phyloP scores from a whole-genome alignment of 2,329 filamentous ascomycete species.

The Aspergillus sp. region DNA sequence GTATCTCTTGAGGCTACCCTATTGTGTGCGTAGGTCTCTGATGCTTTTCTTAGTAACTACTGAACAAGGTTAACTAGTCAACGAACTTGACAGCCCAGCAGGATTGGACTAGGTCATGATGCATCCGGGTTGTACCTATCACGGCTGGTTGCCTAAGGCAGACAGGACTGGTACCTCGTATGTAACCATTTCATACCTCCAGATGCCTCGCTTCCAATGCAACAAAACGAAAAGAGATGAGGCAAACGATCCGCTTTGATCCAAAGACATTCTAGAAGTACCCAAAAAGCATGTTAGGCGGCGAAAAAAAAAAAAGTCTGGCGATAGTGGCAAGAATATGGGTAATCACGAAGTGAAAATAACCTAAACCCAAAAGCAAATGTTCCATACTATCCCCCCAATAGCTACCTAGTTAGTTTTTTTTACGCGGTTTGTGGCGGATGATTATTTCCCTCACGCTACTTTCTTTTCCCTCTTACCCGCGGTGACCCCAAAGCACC shows the following conservation, averaged over 20 bases:
- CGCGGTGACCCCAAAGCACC: not conserved
- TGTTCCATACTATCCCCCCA: not conserved
- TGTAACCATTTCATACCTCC: not conserved
- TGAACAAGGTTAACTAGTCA: not conserved
- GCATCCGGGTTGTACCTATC: not conserved
- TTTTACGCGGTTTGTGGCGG: not conserved
- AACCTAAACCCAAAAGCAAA: not conserved
- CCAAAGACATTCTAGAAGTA: not conserved
- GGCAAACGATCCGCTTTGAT: not conserved
- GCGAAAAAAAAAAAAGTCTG: not conserved
- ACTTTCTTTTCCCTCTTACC: not conserved
- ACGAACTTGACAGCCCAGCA: not conserved
- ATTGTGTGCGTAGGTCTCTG: not conserved
- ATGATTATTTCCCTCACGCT: conserved; percentile 3
- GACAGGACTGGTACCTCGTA: not conserved
- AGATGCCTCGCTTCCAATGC: not conserved
- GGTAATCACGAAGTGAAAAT: not conserved
- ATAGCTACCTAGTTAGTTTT: not conserved
- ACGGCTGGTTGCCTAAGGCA: not conserved
- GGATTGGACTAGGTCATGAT: conserved; percentile 4
- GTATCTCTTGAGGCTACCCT: not conserved
- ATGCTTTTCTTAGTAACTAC: not conserved
- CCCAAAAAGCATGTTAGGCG: not conserved
- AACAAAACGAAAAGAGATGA: not conserved
- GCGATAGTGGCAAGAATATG: not conserved